Conservation (phyloP, 805 yeast genomes). For the Kodamaea restingae region DNA sequence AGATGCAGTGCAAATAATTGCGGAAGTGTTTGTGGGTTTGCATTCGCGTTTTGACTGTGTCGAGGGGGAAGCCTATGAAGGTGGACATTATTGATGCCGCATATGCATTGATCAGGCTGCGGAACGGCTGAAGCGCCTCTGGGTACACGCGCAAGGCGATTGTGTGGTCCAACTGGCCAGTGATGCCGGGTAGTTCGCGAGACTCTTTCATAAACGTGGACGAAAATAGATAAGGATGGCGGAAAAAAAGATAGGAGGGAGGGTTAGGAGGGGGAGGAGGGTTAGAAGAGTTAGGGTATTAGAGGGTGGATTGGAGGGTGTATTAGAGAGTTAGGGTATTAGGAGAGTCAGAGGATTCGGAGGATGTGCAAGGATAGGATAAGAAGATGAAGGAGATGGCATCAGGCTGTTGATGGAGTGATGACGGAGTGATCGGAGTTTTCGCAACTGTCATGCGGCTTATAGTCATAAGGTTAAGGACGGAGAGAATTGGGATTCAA, state of each 20-base stretch:
- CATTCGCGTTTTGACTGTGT: slow-evolving; percentile 82
- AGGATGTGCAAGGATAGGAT: too few relatives aligned
- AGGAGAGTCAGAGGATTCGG: too few relatives aligned
- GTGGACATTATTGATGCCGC: slow-evolving; percentile 61
- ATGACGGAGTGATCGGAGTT: too few relatives aligned
- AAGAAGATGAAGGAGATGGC: too few relatives aligned
- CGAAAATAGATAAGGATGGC: background rate
- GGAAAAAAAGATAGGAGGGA: background rate
- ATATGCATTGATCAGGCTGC: slow-evolving; percentile 59
- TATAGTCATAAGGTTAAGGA: too few relatives aligned
- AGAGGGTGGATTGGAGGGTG: too few relatives aligned
- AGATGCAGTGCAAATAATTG: slow-evolving; percentile 54
- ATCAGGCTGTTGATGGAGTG: too few relatives aligned
- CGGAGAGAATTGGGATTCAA: too few relatives aligned
- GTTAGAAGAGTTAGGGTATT: too few relatives aligned
- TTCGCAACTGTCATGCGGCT: too few relatives aligned
- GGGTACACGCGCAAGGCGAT: slow-evolving; percentile 52
- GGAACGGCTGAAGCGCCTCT: slow-evolving; percentile 43
- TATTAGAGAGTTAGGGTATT: too few relatives aligned
- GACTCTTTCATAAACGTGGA: background rate
- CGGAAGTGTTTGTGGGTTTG: slow-evolving; percentile 65
- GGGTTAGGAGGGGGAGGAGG: background rate
- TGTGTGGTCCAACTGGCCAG: slow-evolving; percentile 47
- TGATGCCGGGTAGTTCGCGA: slow-evolving; percentile 50
- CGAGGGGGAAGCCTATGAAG: slow-evolving; percentile 76